These are phyloP conservation scores for Cudoniella acicularis DNA, from an alignment of 495 filamentous ascomycete species.

Conservation along the genomic window DNA sequence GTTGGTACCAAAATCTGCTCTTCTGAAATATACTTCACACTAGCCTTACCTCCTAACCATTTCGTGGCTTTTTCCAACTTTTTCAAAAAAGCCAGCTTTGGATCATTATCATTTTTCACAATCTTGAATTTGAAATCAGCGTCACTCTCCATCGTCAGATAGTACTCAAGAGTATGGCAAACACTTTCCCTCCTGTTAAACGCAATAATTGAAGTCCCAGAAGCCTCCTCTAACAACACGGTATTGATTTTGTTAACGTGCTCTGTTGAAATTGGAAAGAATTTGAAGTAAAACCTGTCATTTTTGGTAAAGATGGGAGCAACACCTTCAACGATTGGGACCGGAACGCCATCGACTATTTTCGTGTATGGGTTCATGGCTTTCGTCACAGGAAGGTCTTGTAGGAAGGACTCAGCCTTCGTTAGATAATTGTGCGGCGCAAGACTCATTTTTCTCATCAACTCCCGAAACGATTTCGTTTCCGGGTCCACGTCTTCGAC, in stretches of 20 bases:
- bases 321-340: neutral
- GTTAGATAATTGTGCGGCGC: neutral
- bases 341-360: neutral
- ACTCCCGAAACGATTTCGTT: neutral
- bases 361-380: neutral
- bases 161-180: neutral
- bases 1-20: too few relatives aligned
- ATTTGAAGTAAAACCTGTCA: neutral
- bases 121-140: too few relatives aligned
- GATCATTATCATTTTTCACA: too few relatives aligned
- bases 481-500: neutral
- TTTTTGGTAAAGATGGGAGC: neutral
- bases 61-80: neutral
- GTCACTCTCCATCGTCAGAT: neutral
- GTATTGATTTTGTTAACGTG: constrained; percentile 1
- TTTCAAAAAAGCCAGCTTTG: neutral
- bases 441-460: neutral
- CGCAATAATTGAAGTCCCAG: neutral
- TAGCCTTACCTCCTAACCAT: neutral
- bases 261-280: neutral
- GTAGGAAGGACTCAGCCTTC: neutral
- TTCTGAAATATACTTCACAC: neutral
- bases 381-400: neutral
- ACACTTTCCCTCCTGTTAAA: neutral
- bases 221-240: neutral